Evolutionary conservation across 495 filamentous ascomycete species (phyloP).

Genomic region (Aspergillus campestris): DNA sequence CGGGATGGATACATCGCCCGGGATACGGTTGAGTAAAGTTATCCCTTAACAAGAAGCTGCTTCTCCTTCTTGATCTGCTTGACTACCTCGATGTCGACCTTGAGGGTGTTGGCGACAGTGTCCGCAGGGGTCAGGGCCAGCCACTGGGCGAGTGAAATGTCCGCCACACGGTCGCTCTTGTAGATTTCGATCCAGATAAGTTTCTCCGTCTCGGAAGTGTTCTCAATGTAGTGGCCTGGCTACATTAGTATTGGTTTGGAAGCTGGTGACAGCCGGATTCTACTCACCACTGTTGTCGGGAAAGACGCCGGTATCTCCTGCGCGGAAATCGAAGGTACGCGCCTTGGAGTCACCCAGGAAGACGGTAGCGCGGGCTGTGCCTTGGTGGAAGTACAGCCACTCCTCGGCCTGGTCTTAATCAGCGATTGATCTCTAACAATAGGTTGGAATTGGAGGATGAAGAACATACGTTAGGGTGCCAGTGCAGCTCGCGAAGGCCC

Average conservation of each 20-base stretch:
- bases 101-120: slow-evolving; percentile 49
- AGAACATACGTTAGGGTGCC: slow-evolving; percentile 53
- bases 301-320: slow-evolving; percentile 58
- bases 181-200: slow-evolving; percentile 60
- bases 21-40: background rate
- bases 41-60: slow-evolving; percentile 38
- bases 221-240: slow-evolving; percentile 57
- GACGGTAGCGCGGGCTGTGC: slow-evolving; percentile 49
- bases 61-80: slow-evolving; percentile 55
- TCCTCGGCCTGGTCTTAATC: slow-evolving; percentile 44
- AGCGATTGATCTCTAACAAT: background rate
- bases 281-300: slow-evolving; percentile 49
- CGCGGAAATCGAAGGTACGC: slow-evolving; percentile 55
- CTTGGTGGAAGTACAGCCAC: slow-evolving; percentile 59
- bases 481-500: slow-evolving; percentile 55
- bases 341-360: slow-evolving; percentile 51
- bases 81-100: slow-evolving; percentile 48
- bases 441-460: background rate
- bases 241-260: background rate
- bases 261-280: background rate
- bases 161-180: slow-evolving; percentile 53
- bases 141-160: slow-evolving; percentile 57
- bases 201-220: slow-evolving; percentile 50
- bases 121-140: slow-evolving; percentile 53
- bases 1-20: background rate